phyloP scores from a whole-genome alignment of 768 basidiomycete genomes.

The Trametes elegans region DNA sequence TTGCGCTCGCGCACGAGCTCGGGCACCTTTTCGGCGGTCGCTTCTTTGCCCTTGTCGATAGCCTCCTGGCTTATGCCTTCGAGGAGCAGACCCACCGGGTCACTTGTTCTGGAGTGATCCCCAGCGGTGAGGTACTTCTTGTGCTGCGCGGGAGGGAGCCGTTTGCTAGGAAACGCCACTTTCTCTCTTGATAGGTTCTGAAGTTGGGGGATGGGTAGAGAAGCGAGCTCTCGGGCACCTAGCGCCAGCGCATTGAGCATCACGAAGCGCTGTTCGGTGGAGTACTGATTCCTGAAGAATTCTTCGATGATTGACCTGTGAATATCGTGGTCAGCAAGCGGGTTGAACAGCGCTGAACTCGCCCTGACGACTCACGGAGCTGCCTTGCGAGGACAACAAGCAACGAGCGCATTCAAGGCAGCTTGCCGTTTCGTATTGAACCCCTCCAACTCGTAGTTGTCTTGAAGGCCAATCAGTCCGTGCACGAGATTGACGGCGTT shows the following conservation, averaged over 20 bases:
- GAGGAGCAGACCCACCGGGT: constrained; percentile 55
- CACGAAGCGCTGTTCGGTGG: constrained; percentile 77
- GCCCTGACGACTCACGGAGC: constrained; percentile 86
- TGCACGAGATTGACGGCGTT: constrained; percentile 83
- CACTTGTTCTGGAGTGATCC: constrained; percentile 33
- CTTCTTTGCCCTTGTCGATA: constrained; percentile 58
- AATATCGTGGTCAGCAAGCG: neutral
- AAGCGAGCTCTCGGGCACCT: constrained; percentile 81
- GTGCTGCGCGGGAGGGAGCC: constrained; percentile 71
- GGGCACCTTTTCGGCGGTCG: constrained; percentile 53
- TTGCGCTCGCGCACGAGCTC: constrained; percentile 71
- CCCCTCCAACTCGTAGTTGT: constrained; percentile 80
- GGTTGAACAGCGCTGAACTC: no score
- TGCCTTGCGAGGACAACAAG: constrained; percentile 72
- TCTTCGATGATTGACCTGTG: constrained; percentile 86
- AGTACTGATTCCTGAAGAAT: constrained; percentile 93
- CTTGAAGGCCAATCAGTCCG: constrained; percentile 67
- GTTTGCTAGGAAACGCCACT: constrained; percentile 77
- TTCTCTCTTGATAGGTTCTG: constrained; percentile 24
- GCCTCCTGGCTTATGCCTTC: constrained; percentile 61
- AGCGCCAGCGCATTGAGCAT: constrained; percentile 86
- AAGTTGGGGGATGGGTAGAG: constrained; percentile 32
- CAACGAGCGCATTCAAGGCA: constrained; percentile 75
- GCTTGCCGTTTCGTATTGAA: constrained; percentile 79
- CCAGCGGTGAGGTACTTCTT: constrained; percentile 53